Base-by-base conservation (phyloP, 169 alveolate genomes). In the Pseudocohnilembus persalinus region DNA sequence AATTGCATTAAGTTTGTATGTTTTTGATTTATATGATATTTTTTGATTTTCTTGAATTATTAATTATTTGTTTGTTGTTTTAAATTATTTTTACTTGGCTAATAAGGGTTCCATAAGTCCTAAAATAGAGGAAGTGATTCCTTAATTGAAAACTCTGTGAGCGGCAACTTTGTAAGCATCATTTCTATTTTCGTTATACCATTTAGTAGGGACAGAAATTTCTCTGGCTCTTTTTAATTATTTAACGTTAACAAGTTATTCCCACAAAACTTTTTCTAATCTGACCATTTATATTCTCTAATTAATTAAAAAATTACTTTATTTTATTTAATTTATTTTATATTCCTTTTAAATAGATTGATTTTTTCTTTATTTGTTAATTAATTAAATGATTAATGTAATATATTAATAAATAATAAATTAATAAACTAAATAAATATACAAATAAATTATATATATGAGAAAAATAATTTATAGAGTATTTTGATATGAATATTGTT, bases 181-280 rank as follows among this genome's bases (percentile, higher is more conserved):
- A 81, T 77, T 26, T 78, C 89, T 35, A 49, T 79, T 79, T 79
- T 49, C 84, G 64, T 72, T 80, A 34, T 86, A 81, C 90, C 90
- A 86, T 76, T 86, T 86, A 63, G 72, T 74, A 11, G 90, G 90
- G 35, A 79, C 28, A 29, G 83, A 86, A 27, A 86, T 81, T 29
- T 31, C 63, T 81, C 90, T 86, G 49, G 64, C 85, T 65, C 90
- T 79, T 26, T 76, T 74, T 28, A 86, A 65, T 28, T 82, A 64
- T 29, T 76, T 74, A 32, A 68, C 74, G 83, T 86, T 86, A 29
- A 75, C 87, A 49, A 86, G 65, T 76, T 86, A 65, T 81, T 86
- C 90, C 74, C 78, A 86, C 73, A 81, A 24, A 30, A 80, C 74
- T 74, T 86, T 86, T 74, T 86, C 90, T 27, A 86, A 74, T 86